A percentile compares a stretch with the other conserved stretches of the same genome.
phyloP scores from a whole-genome alignment of 2,329 filamentous ascomycete genomes.

The Leptographium galeiforme region DNA sequence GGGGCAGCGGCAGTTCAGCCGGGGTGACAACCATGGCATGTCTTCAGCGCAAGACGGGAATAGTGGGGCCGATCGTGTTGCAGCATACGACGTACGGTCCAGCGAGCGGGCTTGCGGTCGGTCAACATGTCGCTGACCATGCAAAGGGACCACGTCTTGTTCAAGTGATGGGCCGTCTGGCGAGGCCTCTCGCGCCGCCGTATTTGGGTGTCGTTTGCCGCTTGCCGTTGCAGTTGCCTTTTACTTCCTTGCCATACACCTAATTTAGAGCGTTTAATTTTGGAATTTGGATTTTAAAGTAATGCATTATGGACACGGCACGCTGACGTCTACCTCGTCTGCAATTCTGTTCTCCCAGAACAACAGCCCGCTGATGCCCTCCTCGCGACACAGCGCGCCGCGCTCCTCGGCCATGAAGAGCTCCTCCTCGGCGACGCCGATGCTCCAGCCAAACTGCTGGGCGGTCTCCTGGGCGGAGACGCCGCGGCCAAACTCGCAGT shows the following conservation, averaged over 20 bases:
- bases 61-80: no score
- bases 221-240: no score
- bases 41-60: no score
- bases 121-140: constrained; percentile 78
- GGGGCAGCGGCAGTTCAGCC: no score
- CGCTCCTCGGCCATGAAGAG: constrained; percentile 93
- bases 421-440: constrained; percentile 90
- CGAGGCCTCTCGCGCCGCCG: constrained; percentile 37
- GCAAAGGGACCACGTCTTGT: constrained; percentile 81
- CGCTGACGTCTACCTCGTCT: constrained; percentile 27
- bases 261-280: no score
- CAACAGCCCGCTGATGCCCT: constrained; percentile 75
- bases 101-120: constrained; percentile 53
- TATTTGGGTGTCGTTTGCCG: constrained; percentile 29
- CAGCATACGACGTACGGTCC: no score
- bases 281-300: no score
- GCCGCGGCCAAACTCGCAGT: constrained; percentile 64
- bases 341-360: constrained; percentile 79
- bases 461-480: constrained; percentile 84
- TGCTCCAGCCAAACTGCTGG: constrained; percentile 88
- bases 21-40: no score
- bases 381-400: constrained; percentile 78
- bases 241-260: no score
- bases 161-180: constrained; percentile 58
- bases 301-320: constrained; percentile 18